These are phyloP conservation scores for Pascua sp. DNA, from an alignment of 1,284 basidiomycete species.

Conservation along the genomic window DNA sequence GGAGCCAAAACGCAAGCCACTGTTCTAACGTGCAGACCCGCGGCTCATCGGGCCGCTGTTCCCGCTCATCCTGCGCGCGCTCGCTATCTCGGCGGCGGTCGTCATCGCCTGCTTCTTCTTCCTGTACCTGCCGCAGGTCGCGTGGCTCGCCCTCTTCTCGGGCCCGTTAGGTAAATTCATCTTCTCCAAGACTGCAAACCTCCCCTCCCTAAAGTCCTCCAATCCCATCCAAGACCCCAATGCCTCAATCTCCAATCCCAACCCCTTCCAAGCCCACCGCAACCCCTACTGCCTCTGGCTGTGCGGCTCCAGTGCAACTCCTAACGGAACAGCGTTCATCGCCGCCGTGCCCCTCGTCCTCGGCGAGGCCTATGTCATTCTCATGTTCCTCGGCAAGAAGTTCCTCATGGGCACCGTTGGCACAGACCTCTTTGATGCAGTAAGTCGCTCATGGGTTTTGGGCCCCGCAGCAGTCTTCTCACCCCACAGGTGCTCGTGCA, in stretches of 20 bases:
- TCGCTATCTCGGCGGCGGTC: conserved; percentile 43
- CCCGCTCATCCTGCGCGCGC: conserved; percentile 44
- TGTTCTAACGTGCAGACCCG: conserved; percentile 37
- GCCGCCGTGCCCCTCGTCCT: conserved; percentile 52
- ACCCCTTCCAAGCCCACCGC: too few species aligned
- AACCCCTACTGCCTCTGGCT: too few species aligned
- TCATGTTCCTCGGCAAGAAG: conserved; percentile 54
- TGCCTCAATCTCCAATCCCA: too few species aligned
- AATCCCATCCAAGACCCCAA: too few species aligned
- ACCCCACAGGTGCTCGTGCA: conserved; percentile 31
- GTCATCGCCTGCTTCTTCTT: conserved; percentile 59
- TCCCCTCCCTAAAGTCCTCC: too few species aligned
- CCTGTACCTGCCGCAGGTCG: conserved; percentile 66
- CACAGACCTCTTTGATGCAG: conserved; percentile 52
- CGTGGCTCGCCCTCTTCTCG: conserved; percentile 61
- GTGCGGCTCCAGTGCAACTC: background rate
- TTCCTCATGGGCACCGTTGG: conserved; percentile 55
- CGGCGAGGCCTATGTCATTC: conserved; percentile 50
- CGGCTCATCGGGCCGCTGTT: conserved; percentile 46
- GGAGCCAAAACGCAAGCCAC: background rate
- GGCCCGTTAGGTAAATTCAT: conserved; percentile 55
- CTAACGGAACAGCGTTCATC: conserved; percentile 42
- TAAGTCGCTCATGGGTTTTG: conserved; percentile 11
- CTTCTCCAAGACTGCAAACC: background rate
- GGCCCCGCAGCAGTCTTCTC: conserved; percentile 27